A percentile compares a stretch with the other conserved stretches of the same genome.
Evolutionary conservation across 2,329 filamentous ascomycete species (phyloP).

Genomic region (Penicillium sumatraense): DNA sequence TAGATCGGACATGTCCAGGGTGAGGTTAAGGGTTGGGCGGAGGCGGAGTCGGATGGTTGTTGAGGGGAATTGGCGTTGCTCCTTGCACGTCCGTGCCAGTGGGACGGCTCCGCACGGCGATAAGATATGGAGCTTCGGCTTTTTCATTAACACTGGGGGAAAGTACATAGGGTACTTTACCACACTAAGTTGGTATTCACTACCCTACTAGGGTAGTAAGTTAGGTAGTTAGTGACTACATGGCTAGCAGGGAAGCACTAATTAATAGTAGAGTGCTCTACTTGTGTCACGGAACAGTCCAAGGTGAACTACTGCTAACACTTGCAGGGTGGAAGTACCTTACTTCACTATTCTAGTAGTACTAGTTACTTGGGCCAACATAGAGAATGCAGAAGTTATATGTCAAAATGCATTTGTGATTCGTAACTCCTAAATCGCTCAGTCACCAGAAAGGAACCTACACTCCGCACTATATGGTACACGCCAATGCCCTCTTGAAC

Average conservation of each 20-base stretch:
- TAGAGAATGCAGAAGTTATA: not conserved
- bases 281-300: no score
- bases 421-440: slow-evolving; percentile 20
- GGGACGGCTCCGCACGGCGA: slow-evolving; percentile 31
- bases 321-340: no score
- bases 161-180: not conserved
- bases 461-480: slow-evolving; percentile 27
- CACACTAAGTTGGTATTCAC: no score
- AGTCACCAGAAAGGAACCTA: slow-evolving; percentile 15
- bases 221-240: no score
- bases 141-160: not conserved
- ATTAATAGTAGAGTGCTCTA: no score
- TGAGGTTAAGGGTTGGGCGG: slow-evolving; percentile 9
- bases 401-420: slow-evolving; percentile 15
- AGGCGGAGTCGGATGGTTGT: slow-evolving; percentile 9
- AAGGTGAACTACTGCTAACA: no score
- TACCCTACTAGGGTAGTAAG: no score
- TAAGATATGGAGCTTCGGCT: slow-evolving; percentile 26
- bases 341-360: no score
- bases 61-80: slow-evolving; percentile 28
- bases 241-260: no score
- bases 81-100: slow-evolving; percentile 14
- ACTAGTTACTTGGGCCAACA: no score
- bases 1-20: slow-evolving; percentile 15
- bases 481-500: slow-evolving; percentile 13